phyloP scores from a whole-genome alignment of 352 stramenopile genomes.

The Globisporangium paroecandrum region DNA sequence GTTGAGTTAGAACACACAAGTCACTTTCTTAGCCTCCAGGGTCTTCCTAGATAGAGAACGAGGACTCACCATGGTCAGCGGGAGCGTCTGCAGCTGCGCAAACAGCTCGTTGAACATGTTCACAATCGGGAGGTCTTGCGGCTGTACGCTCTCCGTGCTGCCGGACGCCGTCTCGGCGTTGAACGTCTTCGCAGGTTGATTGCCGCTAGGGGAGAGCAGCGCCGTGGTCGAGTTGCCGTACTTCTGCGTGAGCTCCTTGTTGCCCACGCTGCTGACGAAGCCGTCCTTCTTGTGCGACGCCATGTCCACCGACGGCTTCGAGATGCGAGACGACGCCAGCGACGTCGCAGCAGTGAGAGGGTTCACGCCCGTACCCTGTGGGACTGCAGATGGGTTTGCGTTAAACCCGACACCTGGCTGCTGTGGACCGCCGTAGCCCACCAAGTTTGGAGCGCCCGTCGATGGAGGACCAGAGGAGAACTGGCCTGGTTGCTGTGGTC shows the following conservation, averaged over 20 bases:
- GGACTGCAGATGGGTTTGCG: slow-evolving; percentile 35
- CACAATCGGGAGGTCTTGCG: slow-evolving; percentile 78
- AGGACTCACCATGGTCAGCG: slow-evolving; percentile 76
- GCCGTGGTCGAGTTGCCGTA: slow-evolving; percentile 76
- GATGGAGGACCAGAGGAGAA: slow-evolving; percentile 59
- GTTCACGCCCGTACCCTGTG: slow-evolving; percentile 72
- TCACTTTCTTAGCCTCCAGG: not conserved
- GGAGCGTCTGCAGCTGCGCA: slow-evolving; percentile 60
- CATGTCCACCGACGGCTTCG: slow-evolving; percentile 81
- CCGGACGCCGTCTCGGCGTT: slow-evolving; percentile 42
- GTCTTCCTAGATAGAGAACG: not conserved
- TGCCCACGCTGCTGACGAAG: slow-evolving; percentile 81
- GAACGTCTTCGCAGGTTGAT: slow-evolving; percentile 36
- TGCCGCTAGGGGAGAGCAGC: slow-evolving; percentile 49
- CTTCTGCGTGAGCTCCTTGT: slow-evolving; percentile 85
- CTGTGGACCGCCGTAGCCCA: slow-evolving; percentile 25
- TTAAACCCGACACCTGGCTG: slow-evolving; percentile 34
- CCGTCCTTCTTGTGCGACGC: slow-evolving; percentile 77
- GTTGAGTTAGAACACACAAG: slow-evolving; percentile 9
- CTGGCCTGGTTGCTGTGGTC: slow-evolving; percentile 30
- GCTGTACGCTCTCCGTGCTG: slow-evolving; percentile 69
- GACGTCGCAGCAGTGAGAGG: slow-evolving; percentile 47
- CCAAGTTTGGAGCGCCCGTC: slow-evolving; percentile 24
- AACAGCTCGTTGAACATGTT: slow-evolving; percentile 79
- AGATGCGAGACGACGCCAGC: slow-evolving; percentile 69